Evolutionary conservation across 176 grass and related monocot species (phyloP).

Genomic region (Ananas comosus): DNA sequence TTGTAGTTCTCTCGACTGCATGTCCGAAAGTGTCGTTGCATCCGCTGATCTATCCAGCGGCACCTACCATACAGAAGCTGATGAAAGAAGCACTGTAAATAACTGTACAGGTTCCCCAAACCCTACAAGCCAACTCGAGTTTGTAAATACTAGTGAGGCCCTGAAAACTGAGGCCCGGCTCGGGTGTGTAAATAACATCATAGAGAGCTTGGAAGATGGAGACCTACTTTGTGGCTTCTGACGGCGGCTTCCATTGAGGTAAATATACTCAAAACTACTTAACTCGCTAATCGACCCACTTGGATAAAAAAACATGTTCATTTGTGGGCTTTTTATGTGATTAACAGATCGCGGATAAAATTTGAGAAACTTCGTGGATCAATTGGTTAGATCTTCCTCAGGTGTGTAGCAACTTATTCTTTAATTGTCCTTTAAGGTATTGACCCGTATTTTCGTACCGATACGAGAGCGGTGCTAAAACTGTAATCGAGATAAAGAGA

Average conservation of each 20-base stretch:
- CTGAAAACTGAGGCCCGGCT: slow-evolving; percentile 53
- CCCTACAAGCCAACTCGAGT: slow-evolving; percentile 35
- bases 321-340: slow-evolving; percentile 27
- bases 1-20: slow-evolving; percentile 60
- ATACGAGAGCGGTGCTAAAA: slow-evolving; percentile 32
- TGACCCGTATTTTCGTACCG: slow-evolving; percentile 45
- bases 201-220: slow-evolving; percentile 37
- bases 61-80: slow-evolving; percentile 34
- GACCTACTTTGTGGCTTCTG: slow-evolving; percentile 42
- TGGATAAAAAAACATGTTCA: neutral
- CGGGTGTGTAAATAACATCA: slow-evolving; percentile 67
- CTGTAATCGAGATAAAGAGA: slow-evolving; percentile 30
- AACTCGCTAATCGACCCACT: neutral
- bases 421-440: slow-evolving; percentile 44
- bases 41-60: neutral
- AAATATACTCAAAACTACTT: neutral
- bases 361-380: slow-evolving; percentile 34
- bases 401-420: slow-evolving; percentile 58
- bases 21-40: slow-evolving; percentile 35
- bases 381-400: slow-evolving; percentile 22
- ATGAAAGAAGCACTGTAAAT: slow-evolving; percentile 54
- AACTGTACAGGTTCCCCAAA: slow-evolving; percentile 31
- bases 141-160: slow-evolving; percentile 66
- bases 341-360: slow-evolving; percentile 25
- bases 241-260: slow-evolving; percentile 22